Evolutionary conservation across 371 early-diverging fungal species (phyloP).

Genomic region (Syncephalastrum sp.): DNA sequence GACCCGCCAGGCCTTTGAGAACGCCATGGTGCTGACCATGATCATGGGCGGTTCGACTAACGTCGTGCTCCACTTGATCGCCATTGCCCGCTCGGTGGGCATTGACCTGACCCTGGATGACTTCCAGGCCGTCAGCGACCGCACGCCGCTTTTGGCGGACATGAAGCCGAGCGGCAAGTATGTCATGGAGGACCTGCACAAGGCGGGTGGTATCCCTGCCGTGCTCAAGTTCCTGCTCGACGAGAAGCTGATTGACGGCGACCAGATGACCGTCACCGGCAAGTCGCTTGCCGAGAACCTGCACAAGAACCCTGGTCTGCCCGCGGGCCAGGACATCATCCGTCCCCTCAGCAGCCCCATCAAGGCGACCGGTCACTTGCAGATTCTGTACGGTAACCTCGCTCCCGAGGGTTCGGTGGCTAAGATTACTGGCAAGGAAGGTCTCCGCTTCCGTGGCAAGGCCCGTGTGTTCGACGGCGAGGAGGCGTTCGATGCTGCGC

Average conservation of each 20-base stretch:
- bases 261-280: slow-evolving; percentile 91
- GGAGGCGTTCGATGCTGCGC: slow-evolving; percentile 83
- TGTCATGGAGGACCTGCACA: slow-evolving; percentile 92
- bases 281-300: slow-evolving; percentile 92
- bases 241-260: slow-evolving; percentile 80
- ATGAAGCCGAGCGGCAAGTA: slow-evolving; percentile 96
- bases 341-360: slow-evolving; percentile 66
- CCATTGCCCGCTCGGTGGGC: slow-evolving; percentile 84
- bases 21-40: slow-evolving; percentile 90
- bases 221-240: slow-evolving; percentile 84
- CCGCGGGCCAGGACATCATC: slow-evolving; percentile 68
- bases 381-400: slow-evolving; percentile 76
- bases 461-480: slow-evolving; percentile 93
- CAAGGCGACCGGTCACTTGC: slow-evolving; percentile 79
- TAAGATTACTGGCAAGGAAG: slow-evolving; percentile 98
- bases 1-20: slow-evolving; percentile 93
- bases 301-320: slow-evolving; percentile 64
- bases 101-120: slow-evolving; percentile 86
- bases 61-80: slow-evolving; percentile 92
- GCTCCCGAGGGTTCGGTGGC: slow-evolving; percentile 87
- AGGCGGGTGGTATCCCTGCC: slow-evolving; percentile 86
- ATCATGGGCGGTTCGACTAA: slow-evolving; percentile 96
- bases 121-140: slow-evolving; percentile 86
- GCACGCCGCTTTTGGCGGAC: slow-evolving; percentile 93
- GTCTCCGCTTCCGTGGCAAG: slow-evolving; percentile 79